These are phyloP conservation scores for Capsaspora owczarzaki DNA, from an alignment of 78 protist species.

Conservation along the genomic window DNA sequence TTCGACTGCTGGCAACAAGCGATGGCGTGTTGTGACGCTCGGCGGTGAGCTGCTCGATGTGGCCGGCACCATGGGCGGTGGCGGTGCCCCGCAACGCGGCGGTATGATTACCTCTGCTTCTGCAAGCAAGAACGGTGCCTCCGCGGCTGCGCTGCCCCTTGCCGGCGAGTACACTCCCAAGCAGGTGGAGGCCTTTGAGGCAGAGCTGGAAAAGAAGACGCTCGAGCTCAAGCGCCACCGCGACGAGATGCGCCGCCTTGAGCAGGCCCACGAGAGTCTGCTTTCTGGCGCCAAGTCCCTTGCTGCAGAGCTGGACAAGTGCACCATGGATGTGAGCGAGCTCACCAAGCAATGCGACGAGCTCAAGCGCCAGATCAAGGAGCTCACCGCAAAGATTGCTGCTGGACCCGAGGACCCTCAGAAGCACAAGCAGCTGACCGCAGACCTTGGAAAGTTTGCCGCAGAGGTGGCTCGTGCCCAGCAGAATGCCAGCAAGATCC, in stretches of 20 bases:
- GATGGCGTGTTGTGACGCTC: slow-evolving; percentile 92
- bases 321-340: too few species aligned
- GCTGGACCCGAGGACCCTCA: background rate
- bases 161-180: background rate
- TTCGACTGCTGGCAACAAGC: slow-evolving; percentile 50
- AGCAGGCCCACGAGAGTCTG: too few species aligned
- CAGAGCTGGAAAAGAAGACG: background rate
- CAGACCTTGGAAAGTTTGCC: background rate
- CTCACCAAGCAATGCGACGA: background rate
- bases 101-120: too few species aligned
- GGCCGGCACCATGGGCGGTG: slow-evolving; percentile 99
- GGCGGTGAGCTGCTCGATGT: slow-evolving; percentile 90
- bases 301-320: too few species aligned
- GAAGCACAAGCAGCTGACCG: background rate
- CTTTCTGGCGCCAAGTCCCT: too few species aligned
- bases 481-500: background rate
- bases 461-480: background rate
- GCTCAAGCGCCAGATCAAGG: background rate
- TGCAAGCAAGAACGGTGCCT: too few species aligned
- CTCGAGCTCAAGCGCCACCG: background rate
- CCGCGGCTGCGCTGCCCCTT: background rate
- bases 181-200: background rate
- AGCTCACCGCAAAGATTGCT: background rate
- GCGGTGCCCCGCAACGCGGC: slow-evolving; percentile 57
- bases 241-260: background rate